Percentiles rank a stretch among this genome's conserved stretches.
These are phyloP conservation scores for Bidens hawaiensis DNA, from an alignment of 140 eudicot species.

Conservation along the genomic window DNA sequence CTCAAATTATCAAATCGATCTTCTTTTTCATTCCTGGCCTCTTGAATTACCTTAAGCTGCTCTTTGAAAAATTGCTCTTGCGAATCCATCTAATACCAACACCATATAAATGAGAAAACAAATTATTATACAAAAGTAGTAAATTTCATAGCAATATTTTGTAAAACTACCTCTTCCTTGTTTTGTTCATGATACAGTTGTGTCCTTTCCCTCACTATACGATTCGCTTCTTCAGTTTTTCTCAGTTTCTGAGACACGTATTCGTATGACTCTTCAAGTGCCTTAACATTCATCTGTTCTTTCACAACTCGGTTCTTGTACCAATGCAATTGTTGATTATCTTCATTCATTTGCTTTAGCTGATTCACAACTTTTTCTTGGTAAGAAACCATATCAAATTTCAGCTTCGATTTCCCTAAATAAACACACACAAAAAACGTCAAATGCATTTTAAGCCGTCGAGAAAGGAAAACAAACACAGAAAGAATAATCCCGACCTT, in stretches of 20 bases:
- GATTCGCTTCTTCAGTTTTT: slow-evolving; percentile 44
- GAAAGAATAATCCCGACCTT: slow-evolving; percentile 29
- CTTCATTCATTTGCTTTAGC: too few relatives aligned
- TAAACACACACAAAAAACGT: neutral
- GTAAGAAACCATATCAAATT: slow-evolving; percentile 37
- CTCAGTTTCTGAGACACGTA: slow-evolving; percentile 45
- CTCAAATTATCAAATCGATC: slow-evolving; percentile 53
- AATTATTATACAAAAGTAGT: neutral
- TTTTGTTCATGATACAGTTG: slow-evolving; percentile 45
- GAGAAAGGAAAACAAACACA: neutral
- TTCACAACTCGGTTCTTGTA: too few relatives aligned
- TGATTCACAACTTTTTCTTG: slow-evolving; percentile 27
- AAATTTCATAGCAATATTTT: neutral
- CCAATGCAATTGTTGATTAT: too few relatives aligned
- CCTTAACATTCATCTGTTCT: too few relatives aligned
- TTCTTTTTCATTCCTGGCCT: slow-evolving; percentile 52
- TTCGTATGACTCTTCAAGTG: too few relatives aligned
- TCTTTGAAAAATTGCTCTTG: slow-evolving; percentile 76
- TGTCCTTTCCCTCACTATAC: slow-evolving; percentile 58
- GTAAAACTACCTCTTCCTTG: slow-evolving; percentile 60
- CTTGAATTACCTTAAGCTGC: slow-evolving; percentile 47
- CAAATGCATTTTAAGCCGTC: neutral
- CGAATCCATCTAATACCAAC: slow-evolving; percentile 56
- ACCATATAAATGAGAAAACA: neutral
- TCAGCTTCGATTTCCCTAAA: slow-evolving; percentile 62